phyloP scores from a whole-genome alignment of 1,139 yeast species.

The Pichia sp. region DNA sequence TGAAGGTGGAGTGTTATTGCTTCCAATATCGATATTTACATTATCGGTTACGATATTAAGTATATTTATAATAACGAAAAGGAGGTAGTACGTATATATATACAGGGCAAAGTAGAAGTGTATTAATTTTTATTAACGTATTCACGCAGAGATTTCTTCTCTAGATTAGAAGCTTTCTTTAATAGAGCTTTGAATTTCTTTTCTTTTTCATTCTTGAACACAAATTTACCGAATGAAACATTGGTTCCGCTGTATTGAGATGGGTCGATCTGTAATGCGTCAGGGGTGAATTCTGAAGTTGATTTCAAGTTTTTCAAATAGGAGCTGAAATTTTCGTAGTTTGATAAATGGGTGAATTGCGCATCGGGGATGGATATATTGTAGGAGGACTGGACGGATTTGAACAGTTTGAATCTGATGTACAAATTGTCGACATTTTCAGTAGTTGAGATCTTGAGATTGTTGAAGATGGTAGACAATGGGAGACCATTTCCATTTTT shows the following conservation, averaged over 20 bases:
- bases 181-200: slow-evolving; percentile 37
- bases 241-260: slow-evolving; percentile 44
- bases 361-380: slow-evolving; percentile 66
- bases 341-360: slow-evolving; percentile 44
- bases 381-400: slow-evolving; percentile 50
- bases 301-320: slow-evolving; percentile 37
- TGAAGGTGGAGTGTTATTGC: slow-evolving; percentile 6
- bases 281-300: slow-evolving; percentile 65
- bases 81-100: neutral
- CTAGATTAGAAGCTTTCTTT: slow-evolving; percentile 36
- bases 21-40: slow-evolving; percentile 59
- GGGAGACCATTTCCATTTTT: too few relatives aligned
- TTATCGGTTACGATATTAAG: slow-evolving; percentile 55
- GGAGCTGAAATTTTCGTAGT: slow-evolving; percentile 35
- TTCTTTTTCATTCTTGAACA: slow-evolving; percentile 35
- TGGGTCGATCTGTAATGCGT: slow-evolving; percentile 59
- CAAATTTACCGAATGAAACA: slow-evolving; percentile 38
- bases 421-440: slow-evolving; percentile 39
- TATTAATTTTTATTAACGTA: slow-evolving; percentile 7
- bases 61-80: slow-evolving; percentile 32
- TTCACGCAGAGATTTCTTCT: slow-evolving; percentile 32
- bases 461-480: slow-evolving; percentile 1
- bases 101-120: neutral
- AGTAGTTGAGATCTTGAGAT: neutral
- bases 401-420: slow-evolving; percentile 54